These are phyloP conservation scores for Gamsiella multidivaricata DNA, from an alignment of 192 early-diverging fungal genomes.

Conservation along the genomic window DNA sequence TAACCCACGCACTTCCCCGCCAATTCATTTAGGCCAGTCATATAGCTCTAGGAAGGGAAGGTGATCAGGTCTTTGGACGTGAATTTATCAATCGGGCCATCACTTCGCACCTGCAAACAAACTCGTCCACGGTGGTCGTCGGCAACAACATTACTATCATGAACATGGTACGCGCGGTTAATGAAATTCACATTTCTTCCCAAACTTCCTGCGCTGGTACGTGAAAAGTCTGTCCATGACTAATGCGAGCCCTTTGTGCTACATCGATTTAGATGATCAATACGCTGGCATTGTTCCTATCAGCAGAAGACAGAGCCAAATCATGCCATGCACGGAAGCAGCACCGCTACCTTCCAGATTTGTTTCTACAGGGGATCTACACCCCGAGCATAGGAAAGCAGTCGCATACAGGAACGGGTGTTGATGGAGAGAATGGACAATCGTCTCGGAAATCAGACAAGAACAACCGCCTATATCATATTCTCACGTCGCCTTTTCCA, in stretches of 20 bases:
- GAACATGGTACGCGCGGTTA: conserved; percentile 57
- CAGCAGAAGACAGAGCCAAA: conserved; percentile 58
- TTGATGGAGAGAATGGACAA: conserved; percentile 30
- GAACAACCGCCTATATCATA: conserved; percentile 43
- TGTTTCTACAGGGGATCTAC: conserved; percentile 63
- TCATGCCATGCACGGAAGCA: conserved; percentile 65
- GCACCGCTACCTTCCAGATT: conserved; percentile 61
- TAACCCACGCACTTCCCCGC: neutral
- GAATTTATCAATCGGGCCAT: conserved; percentile 60
- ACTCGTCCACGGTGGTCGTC: conserved; percentile 59
- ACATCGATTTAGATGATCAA: conserved; percentile 57
- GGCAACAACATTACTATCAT: conserved; percentile 64
- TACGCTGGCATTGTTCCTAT: conserved; percentile 61
- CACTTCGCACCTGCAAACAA: conserved; percentile 63
- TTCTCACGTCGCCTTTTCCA: conserved; percentile 59
- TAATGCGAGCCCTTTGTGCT: neutral
- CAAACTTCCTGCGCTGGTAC: neutral
- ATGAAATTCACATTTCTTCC: neutral
- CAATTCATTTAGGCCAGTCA: conserved; percentile 64
- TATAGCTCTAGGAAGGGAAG: conserved; percentile 56
- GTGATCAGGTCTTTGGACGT: conserved; percentile 54
- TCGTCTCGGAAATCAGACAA: conserved; percentile 40
- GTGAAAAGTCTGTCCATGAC: neutral
- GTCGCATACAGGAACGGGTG: conserved; percentile 1
- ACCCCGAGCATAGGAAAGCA: conserved; percentile 51